Conservation (phyloP, 805 yeast genomes). For the Pichia phayaonensis region DNA sequence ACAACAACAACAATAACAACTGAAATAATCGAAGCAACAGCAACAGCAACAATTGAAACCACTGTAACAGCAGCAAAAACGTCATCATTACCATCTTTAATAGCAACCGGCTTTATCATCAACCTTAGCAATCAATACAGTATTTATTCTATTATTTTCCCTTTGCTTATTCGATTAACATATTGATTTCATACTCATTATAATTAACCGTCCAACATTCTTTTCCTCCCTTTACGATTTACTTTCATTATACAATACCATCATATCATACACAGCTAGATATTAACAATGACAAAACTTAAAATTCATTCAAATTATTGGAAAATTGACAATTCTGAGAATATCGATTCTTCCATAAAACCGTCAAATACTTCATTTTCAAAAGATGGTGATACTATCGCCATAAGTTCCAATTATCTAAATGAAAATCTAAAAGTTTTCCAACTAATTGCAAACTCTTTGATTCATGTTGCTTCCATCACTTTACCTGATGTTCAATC, state of each 20-base stretch:
- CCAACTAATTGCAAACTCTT: constrained; percentile 29
- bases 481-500: constrained; percentile 47
- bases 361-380: constrained; percentile 35
- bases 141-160: too few relatives aligned
- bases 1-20: too few relatives aligned
- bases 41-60: too few relatives aligned
- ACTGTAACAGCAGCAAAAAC: too few relatives aligned
- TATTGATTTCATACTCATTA: too few relatives aligned
- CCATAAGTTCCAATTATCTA: constrained; percentile 43
- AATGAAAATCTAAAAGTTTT: constrained; percentile 45
- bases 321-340: constrained; percentile 21
- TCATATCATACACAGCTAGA: too few relatives aligned
- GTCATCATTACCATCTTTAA: too few relatives aligned
- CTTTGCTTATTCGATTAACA: too few relatives aligned
- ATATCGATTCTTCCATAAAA: constrained; percentile 6
- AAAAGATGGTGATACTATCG: constrained; percentile 31
- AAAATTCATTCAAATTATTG: constrained; percentile 24
- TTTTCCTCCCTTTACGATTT: neutral
- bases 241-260: too few relatives aligned
- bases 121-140: too few relatives aligned
- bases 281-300: neutral
- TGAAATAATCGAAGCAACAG: too few relatives aligned
- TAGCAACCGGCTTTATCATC: too few relatives aligned
- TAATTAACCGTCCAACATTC: neutral
- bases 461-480: constrained; percentile 55